Base-by-base conservation (phyloP, 2,329 filamentous ascomycete genomes). In the Pseudogymnoascus sp. region DNA sequence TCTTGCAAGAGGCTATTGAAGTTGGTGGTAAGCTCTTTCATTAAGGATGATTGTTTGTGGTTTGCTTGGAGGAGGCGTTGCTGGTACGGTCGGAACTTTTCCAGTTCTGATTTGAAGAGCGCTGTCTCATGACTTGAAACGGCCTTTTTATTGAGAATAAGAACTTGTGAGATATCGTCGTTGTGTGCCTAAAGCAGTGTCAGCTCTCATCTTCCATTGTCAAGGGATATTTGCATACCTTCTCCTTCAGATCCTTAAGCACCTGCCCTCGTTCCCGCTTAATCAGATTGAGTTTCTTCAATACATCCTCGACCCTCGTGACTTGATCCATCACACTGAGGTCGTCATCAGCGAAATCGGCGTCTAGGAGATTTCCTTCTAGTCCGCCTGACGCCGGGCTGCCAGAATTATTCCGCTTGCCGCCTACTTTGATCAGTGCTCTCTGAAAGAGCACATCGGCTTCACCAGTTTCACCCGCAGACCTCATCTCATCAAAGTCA, bases 91-190 rank as follows among this genome's bases (percentile, higher is more conserved):
- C 91, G 81, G 75, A 97, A 99, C 73, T 99, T 99, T 74, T 97
- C 93, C n/a, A 99, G 80, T 74, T 99, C 94, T 14, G 91, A 86
- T 72, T 97, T 89, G 76, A 99, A 99, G 2, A 99, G 81, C 69
- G 96, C 91, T 11, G 81, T 87, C 73, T 99, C 94, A 69, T 94
- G 93, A 70, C 91, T 96, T 18, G 91, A 83, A 69, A 97, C 93
- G 1, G 91, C 88, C 75, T 97, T 99, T 73, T 97, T 97, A 79
- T 99, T 99, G 62, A 99, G 78, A 61, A 99, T 99, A 63, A 99
- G 80, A 11, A 97, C 92, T 70, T 96, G 94, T 4, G 92, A 97
- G 65, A 99, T 99, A 70, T 99, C 95, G 70, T 99, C 95, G 66
- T 89, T 91, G 75, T 96, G 93, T 60, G 93, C 88, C 93, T 97